Evolutionary conservation across 1,284 basidiomycete species (phyloP), one percentile per base, ranked within the genome.

Genomic region (Ganoderma multipileum): DNA sequence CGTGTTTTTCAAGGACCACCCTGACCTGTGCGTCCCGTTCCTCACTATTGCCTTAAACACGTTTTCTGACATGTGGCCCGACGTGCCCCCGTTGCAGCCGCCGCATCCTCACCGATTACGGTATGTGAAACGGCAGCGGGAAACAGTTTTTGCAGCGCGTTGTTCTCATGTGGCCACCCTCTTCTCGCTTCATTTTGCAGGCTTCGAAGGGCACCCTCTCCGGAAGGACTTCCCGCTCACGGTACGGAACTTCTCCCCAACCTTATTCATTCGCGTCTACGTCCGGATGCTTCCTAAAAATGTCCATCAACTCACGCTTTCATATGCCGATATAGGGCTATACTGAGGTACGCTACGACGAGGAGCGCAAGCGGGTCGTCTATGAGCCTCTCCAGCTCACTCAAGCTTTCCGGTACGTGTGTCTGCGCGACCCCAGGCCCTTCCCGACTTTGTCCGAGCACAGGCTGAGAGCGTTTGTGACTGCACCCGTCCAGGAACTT

Each of bases 171-270:
- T 18, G 57, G 59, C 54, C 55, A 41, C 36, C 18, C 2, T 20
- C 30, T 28, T 54, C 28, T 54, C 47, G n/a, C 33, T 26, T 6
- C 16, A 36, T 28, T 39, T 68, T 55, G 26, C 65, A 95, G 94
- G 96, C 65, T 99, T 99, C 80, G 98, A 99, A 82, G 98, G 98
- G 33, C 96, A 99, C 80, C 97, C 97, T 16, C 82, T 99, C 69
- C 89, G 98, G 74, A 99, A 99, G 81, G 97, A 99, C 81, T 99
- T 99, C 88, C 97, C 97, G 23, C 82, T 99, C 73, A 98, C 96
- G 4, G 95, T 95, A 78, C 73, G 89, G 63, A 58, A 80, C 52
- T 44, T 42, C 59, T 55, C 16, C 8, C 28, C 65, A 33, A n/a
- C 23, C 38, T 16, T 18, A 14, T 52, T 26, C 23, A 20, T 52